Base-by-base conservation (phyloP, 768 basidiomycete species). In the Stropharia rugosoannulata region DNA sequence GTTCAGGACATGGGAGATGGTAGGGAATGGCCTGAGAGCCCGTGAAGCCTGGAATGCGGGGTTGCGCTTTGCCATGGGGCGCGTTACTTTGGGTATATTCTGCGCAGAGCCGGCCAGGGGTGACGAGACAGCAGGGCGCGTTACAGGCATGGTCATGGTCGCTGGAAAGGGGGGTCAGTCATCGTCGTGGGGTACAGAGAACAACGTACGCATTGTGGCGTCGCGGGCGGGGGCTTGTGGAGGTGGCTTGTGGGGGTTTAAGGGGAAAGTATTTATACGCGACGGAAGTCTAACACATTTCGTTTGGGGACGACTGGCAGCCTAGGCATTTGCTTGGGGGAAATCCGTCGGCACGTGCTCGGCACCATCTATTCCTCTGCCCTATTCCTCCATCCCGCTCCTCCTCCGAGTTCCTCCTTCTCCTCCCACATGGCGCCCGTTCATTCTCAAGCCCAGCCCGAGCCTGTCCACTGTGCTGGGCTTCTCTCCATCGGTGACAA, bases 11-110 rank as follows among this genome's bases (percentile, higher is more conserved):
- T 75, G 73, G 10, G 82, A 73, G 59, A 90, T 78, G 49, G 85
- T 80, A 13, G 88, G 78, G 69, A 93, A 93, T 29, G 92, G 92
- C 25, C 92, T 83, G 19, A 92, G 77, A 1, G 87, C 84, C 50
- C 88, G 88, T 36, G 91, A 93, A 1, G 80, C 71, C 5, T 86
- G 82, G 67, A 94, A 93, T 5, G 80, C 72, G 42, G 79, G 69
- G 48, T 69, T 74, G 46, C 79, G 79, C 61, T 75, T 74, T 41
- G 82, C 73, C 3, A 68, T 19, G 55, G 70, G 52, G 66, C 75
- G 68, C 64, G 63, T 67, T 15, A 70, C 49, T 8, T 70, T 50
- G 38, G 72, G 59, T 58, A 62, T 40, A 62, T 46, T 56, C 48
- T 65, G 62, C 54, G 69, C 60, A 8, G 78, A 61, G 57, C 68